These are phyloP conservation scores for Bipolaris bicolor DNA, from an alignment of 2,329 filamentous ascomycete species.

Conservation along the genomic window DNA sequence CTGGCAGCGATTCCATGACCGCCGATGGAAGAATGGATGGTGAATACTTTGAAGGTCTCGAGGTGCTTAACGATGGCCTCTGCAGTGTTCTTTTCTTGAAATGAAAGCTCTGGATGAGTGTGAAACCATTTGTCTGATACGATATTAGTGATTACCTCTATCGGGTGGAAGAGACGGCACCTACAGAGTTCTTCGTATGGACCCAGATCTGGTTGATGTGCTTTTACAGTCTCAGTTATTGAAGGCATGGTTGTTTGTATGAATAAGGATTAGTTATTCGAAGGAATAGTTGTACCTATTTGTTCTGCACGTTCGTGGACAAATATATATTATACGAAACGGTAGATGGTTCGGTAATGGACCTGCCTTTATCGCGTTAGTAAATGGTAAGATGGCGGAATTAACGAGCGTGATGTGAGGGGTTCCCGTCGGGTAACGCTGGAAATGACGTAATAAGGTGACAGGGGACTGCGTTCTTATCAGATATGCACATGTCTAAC, in stretches of 20 bases:
- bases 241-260: constrained; percentile 32
- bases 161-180: background rate
- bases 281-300: background rate
- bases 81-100: constrained; percentile 44
- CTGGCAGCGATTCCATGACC: constrained; percentile 65
- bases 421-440: constrained; percentile 30
- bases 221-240: constrained; percentile 35
- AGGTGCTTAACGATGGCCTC: constrained; percentile 39
- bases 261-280: background rate
- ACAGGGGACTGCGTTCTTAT: background rate
- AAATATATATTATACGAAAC: background rate
- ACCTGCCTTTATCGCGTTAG: constrained; percentile 15
- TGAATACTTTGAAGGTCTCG: constrained; percentile 43
- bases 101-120: constrained; percentile 45
- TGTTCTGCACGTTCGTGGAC: background rate
- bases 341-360: constrained; percentile 4
- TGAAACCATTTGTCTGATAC: constrained; percentile 44
- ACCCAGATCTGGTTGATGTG: constrained; percentile 31
- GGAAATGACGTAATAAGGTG: constrained; percentile 25
- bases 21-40: constrained; percentile 61
- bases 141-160: constrained; percentile 6
- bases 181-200: constrained; percentile 46
- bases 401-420: constrained; percentile 6
- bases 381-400: background rate
- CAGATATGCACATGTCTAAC: background rate